These are phyloP conservation scores for Fusarium temperatum DNA, from an alignment of 2,329 filamentous ascomycete genomes.

Conservation along the genomic window DNA sequence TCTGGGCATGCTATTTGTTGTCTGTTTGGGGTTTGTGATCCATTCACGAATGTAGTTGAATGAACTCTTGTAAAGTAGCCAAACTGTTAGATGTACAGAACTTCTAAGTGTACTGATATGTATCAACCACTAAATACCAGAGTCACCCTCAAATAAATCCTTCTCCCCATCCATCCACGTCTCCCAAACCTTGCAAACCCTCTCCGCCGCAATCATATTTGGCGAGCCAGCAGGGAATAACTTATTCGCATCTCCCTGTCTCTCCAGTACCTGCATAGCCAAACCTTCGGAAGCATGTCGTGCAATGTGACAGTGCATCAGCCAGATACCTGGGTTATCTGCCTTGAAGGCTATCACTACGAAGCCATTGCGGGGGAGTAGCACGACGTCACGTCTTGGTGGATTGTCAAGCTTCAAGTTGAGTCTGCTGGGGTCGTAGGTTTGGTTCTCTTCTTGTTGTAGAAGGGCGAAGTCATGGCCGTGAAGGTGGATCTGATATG, in stretches of 20 bases:
- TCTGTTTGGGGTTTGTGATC: rapidly evolving
- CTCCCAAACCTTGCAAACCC: constrained; percentile 16
- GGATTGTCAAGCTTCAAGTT: constrained; percentile 51
- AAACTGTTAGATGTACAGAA: neutral
- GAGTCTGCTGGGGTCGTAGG: constrained; percentile 12
- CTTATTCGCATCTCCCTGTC: constrained; percentile 17
- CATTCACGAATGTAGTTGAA: neutral
- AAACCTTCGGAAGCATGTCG: constrained; percentile 54
- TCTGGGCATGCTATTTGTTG: neutral
- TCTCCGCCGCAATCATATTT: constrained; percentile 13
- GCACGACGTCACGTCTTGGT: constrained; percentile 60
- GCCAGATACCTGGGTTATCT: constrained; percentile 58
- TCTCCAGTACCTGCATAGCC: constrained; percentile 36
- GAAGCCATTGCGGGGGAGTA: constrained; percentile 53
- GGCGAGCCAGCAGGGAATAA: neutral
- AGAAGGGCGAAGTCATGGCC: constrained; percentile 38
- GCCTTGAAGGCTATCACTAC: constrained; percentile 58
- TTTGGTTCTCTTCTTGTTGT: constrained; percentile 16
- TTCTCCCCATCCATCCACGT: constrained; percentile 5
- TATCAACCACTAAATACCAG: neutral
- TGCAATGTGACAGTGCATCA: constrained; percentile 59
- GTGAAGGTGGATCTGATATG: constrained; percentile 31
- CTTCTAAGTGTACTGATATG: neutral
- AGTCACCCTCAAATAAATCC: constrained; percentile 25
- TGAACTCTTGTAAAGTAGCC: neutral